Conservation (phyloP, 306 rosid genomes). For the Aeschynomene evenia region DNA sequence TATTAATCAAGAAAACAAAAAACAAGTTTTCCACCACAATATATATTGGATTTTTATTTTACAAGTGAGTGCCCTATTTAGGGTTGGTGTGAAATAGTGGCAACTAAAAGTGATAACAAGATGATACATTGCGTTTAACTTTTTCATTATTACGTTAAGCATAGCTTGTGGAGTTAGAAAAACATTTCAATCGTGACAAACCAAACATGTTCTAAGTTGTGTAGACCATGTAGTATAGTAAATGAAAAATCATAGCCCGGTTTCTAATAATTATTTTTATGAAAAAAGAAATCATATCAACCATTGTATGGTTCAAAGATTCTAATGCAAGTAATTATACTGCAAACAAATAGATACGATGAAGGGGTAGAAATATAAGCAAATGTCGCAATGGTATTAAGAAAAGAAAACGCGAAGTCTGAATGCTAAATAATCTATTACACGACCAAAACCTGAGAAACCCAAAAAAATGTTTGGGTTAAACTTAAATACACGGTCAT, state of each 20-base stretch:
- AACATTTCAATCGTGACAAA: neutral
- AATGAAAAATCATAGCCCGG: neutral
- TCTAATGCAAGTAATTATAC: neutral
- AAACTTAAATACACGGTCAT: constrained; percentile 41
- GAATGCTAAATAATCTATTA: constrained; percentile 28
- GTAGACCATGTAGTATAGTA: no score
- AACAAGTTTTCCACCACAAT: neutral
- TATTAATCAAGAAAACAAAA: neutral
- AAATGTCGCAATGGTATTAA: constrained; percentile 35
- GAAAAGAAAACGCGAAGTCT: neutral
- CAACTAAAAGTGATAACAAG: neutral
- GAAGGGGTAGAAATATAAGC: constrained; percentile 9
- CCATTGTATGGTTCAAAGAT: no score
- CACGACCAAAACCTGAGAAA: constrained; percentile 41
- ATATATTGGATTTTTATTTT: neutral
- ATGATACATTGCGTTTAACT: neutral
- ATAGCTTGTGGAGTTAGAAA: neutral
- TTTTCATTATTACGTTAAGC: neutral
- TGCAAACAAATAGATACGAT: neutral
- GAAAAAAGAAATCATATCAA: no score
- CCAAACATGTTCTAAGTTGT: no score
- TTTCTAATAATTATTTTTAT: neutral
- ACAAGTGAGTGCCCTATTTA: neutral
- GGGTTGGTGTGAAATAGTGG: neutral
- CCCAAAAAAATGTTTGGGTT: constrained; percentile 31